A percentile compares a stretch with the other conserved stretches of the same genome.
Evolutionary conservation across 1,284 basidiomycete genomes (phyloP).

Genomic region (Xerocomus nothofagi): DNA sequence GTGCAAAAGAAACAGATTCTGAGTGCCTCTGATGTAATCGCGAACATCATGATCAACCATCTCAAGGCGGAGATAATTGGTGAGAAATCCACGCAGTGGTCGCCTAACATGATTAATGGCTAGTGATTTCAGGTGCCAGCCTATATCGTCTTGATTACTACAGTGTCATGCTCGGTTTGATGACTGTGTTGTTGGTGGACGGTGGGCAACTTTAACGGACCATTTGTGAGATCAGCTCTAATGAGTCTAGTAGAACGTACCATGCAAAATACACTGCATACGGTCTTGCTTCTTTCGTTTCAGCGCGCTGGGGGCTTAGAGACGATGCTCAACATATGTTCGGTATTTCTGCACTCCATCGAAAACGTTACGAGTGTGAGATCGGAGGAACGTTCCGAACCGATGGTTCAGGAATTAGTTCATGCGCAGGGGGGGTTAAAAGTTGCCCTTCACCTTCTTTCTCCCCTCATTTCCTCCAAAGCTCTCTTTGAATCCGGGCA

Average conservation of each 20-base stretch:
- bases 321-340: slow-evolving; percentile 63
- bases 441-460: slow-evolving; percentile 77
- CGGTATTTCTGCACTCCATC: slow-evolving; percentile 58
- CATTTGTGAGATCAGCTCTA: not conserved
- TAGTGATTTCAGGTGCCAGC: slow-evolving; percentile 46
- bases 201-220: slow-evolving; percentile 49
- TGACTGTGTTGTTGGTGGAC: slow-evolving; percentile 78
- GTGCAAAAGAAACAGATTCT: slow-evolving; percentile 78
- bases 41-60: slow-evolving; percentile 74
- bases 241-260: slow-evolving; percentile 59
- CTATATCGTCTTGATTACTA: slow-evolving; percentile 61
- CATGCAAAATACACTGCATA: slow-evolving; percentile 74
- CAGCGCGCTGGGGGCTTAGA: slow-evolving; percentile 74
- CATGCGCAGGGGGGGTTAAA: slow-evolving; percentile 83
- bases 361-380: slow-evolving; percentile 48
- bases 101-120: slow-evolving; percentile 4
- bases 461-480: slow-evolving; percentile 76
- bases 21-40: slow-evolving; percentile 68
- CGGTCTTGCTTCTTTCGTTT: slow-evolving; percentile 78
- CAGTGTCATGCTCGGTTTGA: slow-evolving; percentile 76
- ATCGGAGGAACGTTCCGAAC: slow-evolving; percentile 56
- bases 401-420: slow-evolving; percentile 60
- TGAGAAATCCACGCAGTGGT: slow-evolving; percentile 34
- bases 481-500: slow-evolving; percentile 86
- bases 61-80: slow-evolving; percentile 59